Percentiles rank a stretch among this genome's conserved stretches.
phyloP scores from a whole-genome alignment of 1,284 basidiomycete genomes.

The Puccinia triticina region DNA sequence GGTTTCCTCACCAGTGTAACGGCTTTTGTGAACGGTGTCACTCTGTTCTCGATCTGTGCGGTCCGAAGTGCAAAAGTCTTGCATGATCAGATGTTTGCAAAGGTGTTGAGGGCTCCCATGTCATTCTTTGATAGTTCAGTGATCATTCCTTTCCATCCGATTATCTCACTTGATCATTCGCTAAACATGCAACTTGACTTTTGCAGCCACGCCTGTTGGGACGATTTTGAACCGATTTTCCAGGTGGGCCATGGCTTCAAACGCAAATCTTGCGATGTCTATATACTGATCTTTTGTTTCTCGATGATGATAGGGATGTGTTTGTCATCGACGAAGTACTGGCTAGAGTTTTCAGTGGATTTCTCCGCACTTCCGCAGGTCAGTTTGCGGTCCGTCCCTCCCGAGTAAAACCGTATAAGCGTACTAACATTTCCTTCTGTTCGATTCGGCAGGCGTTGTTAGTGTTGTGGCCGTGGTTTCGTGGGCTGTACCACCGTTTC shows the following conservation, averaged over 20 bases:
- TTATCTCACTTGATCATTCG: neutral
- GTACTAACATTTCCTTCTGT: neutral
- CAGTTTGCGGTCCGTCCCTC: neutral
- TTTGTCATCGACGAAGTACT: slow-evolving; percentile 51
- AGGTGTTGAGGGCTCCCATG: slow-evolving; percentile 79
- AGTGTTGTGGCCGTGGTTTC: slow-evolving; percentile 35
- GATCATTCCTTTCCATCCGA: slow-evolving; percentile 68
- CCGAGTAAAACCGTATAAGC: neutral
- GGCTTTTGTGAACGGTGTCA: slow-evolving; percentile 23
- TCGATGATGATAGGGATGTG: slow-evolving; percentile 26
- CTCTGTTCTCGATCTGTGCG: slow-evolving; percentile 76
- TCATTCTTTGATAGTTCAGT: slow-evolving; percentile 86
- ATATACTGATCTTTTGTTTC: neutral
- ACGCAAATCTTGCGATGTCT: neutral
- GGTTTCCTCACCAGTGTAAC: slow-evolving; percentile 19
- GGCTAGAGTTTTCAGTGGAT: slow-evolving; percentile 36
- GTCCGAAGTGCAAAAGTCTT: slow-evolving; percentile 73
- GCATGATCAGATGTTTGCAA: slow-evolving; percentile 60
- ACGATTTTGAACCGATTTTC: slow-evolving; percentile 60
- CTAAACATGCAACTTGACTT: neutral
- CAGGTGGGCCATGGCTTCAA: neutral
- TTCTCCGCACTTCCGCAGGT: slow-evolving; percentile 45
- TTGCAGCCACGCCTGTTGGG: slow-evolving; percentile 51
- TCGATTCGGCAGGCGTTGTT: slow-evolving; percentile 24
- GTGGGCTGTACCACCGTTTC: slow-evolving; percentile 41